Conservation (phyloP, 1,139 yeast species). For the Candida freyschussii region DNA sequence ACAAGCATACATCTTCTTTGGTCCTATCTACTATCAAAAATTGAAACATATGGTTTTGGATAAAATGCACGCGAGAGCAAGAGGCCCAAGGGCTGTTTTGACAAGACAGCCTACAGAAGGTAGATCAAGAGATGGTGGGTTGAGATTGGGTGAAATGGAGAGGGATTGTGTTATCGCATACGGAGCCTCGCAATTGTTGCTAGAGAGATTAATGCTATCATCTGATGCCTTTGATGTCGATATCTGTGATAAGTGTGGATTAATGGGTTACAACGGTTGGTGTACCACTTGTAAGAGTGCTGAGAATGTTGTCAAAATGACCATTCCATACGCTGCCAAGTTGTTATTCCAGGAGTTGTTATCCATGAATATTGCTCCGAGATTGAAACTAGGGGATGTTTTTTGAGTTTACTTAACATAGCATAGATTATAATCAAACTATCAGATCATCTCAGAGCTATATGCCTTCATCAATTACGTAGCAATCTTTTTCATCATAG, state of each 20-base stretch:
- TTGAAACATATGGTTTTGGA: conserved; percentile 98
- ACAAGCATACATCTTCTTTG: conserved; percentile 96
- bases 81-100: conserved; percentile 97
- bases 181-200: conserved; percentile 92
- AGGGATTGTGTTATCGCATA: conserved; percentile 99
- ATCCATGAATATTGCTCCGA: conserved; percentile 99
- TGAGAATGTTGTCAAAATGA: conserved; percentile 85
- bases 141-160: conserved; percentile 99
- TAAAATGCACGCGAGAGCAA: conserved; percentile 98
- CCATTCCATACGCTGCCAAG: conserved; percentile 97
- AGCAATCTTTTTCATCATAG: not conserved
- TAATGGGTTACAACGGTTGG: conserved; percentile 98
- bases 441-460: not conserved
- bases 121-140: conserved; percentile 98
- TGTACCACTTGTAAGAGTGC: conserved; percentile 91
- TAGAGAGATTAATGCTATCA: conserved; percentile 93
- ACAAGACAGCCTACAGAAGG: conserved; percentile 99
- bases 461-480: not conserved
- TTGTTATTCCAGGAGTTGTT: conserved; percentile 93
- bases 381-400: conserved; percentile 84
- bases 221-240: conserved; percentile 98
- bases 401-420: conserved; percentile 40
- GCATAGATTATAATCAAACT: not conserved
- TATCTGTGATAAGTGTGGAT: conserved; percentile 91
- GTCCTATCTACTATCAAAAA: conserved; percentile 96